A percentile compares a stretch with the other conserved stretches of the same genome.
Evolutionary conservation across 768 basidiomycete genomes (phyloP).

Genomic region (Amanita rubescens): DNA sequence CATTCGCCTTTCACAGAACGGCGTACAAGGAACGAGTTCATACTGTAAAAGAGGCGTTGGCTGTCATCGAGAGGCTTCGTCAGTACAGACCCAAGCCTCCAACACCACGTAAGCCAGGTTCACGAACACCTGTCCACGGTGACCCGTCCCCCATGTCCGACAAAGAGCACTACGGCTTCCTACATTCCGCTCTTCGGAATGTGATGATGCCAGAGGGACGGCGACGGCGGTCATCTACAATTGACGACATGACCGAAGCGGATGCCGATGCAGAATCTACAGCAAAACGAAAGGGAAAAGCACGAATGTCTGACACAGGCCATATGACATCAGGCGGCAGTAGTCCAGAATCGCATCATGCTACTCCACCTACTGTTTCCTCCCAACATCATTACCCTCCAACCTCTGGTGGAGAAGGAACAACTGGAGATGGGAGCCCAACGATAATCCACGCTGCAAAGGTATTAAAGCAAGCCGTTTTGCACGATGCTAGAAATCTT

Average conservation of each 20-base stretch:
- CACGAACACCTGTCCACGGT: constrained; percentile 39
- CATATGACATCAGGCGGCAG: background rate
- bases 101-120: constrained; percentile 25
- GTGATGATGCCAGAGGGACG: constrained; percentile 12
- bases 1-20: constrained; percentile 70
- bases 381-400: background rate
- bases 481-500: constrained; percentile 73
- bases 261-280: constrained; percentile 9
- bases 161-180: constrained; percentile 35
- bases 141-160: constrained; percentile 32
- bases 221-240: constrained; percentile 13
- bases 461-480: constrained; percentile 56
- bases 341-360: background rate
- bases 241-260: constrained; percentile 14
- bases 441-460: constrained; percentile 50
- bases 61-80: constrained; percentile 60
- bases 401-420: constrained; percentile 15
- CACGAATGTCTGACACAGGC: background rate
- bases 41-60: constrained; percentile 43
- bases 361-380: background rate
- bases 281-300: constrained; percentile 14
- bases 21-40: constrained; percentile 70
- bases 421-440: constrained; percentile 19
- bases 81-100: constrained; percentile 47
- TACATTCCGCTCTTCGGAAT: constrained; percentile 24